These are phyloP conservation scores for Leishmania braziliensis DNA, from an alignment of 208 protist genomes.

Conservation along the genomic window DNA sequence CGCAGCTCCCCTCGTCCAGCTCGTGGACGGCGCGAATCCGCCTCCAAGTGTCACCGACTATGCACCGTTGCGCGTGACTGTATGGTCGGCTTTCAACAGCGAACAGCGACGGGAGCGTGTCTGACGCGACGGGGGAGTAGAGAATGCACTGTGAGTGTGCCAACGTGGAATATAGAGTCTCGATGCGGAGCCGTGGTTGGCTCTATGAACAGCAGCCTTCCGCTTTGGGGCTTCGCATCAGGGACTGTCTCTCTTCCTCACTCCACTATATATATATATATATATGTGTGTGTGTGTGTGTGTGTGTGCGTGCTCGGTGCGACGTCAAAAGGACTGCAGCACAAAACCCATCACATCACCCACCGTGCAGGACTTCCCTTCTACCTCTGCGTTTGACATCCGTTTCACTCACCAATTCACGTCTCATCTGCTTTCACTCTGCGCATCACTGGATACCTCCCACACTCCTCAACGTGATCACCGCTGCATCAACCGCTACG, in stretches of 20 bases:
- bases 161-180: neutral
- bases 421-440: constrained; percentile 1
- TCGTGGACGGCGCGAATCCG: neutral
- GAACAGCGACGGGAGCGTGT: neutral
- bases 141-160: neutral
- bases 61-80: neutral
- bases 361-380: neutral
- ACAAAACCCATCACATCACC: neutral
- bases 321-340: neutral
- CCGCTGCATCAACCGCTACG: neutral
- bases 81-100: neutral
- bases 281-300: neutral
- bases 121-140: neutral
- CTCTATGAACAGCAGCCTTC: neutral
- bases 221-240: neutral
- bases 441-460: neutral
- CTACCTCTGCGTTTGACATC: neutral
- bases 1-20: neutral
- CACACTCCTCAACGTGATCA: neutral
- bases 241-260: neutral
- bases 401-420: neutral
- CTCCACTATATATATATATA: neutral
- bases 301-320: neutral
- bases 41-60: neutral
- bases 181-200: neutral